Evolutionary conservation across 2,329 filamentous ascomycete genomes (phyloP).

Genomic region (Apiospora saccharicola): DNA sequence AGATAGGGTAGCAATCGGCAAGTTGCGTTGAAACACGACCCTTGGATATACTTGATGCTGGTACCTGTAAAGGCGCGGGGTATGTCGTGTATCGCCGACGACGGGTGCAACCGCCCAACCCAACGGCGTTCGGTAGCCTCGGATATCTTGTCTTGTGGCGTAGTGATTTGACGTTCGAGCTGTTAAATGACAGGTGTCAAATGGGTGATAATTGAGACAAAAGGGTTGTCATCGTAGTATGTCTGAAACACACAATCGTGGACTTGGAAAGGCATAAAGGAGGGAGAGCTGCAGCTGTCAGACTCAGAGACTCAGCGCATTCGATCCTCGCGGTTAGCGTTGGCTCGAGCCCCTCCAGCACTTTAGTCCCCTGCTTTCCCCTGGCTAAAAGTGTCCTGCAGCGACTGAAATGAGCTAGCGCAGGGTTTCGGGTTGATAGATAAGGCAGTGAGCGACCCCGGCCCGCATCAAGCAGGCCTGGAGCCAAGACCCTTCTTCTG

Average conservation of each 20-base stretch:
- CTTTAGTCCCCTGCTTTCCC: background rate
- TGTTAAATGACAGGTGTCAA: background rate
- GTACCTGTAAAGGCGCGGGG: constrained; percentile 8
- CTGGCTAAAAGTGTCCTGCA: background rate
- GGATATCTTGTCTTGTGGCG: background rate
- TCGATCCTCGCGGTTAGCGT: background rate
- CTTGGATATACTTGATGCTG: constrained; percentile 1
- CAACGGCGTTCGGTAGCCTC: background rate
- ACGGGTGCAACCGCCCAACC: background rate
- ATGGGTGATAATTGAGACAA: background rate
- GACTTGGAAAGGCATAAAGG: background rate
- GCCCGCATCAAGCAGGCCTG: background rate
- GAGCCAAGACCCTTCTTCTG: background rate
- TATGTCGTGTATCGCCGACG: background rate
- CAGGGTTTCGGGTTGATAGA: constrained; percentile 21
- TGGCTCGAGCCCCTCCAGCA: background rate
- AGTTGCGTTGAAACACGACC: constrained; percentile 9
- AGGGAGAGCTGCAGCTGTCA: background rate
- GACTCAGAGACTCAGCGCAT: background rate
- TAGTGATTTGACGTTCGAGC: background rate
- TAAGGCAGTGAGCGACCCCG: constrained; percentile 17
- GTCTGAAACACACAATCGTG: background rate
- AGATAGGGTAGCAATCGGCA: constrained; percentile 4
- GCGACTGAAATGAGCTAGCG: constrained; percentile 2
- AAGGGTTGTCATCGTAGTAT: background rate